Evolutionary conservation across 1,139 yeast species (phyloP).

Genomic region (Entelexis paramagnoliae): DNA sequence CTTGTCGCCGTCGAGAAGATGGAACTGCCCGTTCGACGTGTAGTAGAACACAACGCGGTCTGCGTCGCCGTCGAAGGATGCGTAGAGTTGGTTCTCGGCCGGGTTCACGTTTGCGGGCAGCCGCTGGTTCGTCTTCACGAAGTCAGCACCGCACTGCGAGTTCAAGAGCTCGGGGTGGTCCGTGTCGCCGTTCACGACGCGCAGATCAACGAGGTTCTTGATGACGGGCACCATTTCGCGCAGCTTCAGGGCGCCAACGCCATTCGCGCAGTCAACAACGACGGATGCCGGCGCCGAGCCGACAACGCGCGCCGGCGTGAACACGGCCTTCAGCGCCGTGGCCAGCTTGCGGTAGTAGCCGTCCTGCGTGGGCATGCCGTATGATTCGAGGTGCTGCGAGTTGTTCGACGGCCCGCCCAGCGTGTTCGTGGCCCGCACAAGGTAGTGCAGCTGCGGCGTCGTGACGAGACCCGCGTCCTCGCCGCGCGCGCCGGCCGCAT

Average conservation of each 20-base stretch:
- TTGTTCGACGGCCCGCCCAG: constrained; percentile 25
- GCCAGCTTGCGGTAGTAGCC: constrained; percentile 67
- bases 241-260: constrained; percentile 83
- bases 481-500: constrained; percentile 39
- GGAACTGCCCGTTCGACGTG: constrained; percentile 43
- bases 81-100: constrained; percentile 48
- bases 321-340: constrained; percentile 35
- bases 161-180: constrained; percentile 52
- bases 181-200: constrained; percentile 52
- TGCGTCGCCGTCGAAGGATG: constrained; percentile 96
- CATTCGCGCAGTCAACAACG: constrained; percentile 78
- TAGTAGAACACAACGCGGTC: constrained; percentile 87
- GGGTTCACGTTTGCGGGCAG: constrained; percentile 40
- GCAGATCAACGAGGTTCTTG: constrained; percentile 35
- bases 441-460: constrained; percentile 89
- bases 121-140: constrained; percentile 76
- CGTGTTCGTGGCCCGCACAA: constrained; percentile 59
- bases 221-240: constrained; percentile 39
- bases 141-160: constrained; percentile 88
- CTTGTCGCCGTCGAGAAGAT: constrained; percentile 85
- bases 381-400: constrained; percentile 31
- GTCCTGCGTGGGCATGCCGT: constrained; percentile 53
- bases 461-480: constrained; percentile 63
- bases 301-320: constrained; percentile 28
- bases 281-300: constrained; percentile 22